These are phyloP conservation scores for Tetracladium setigerum DNA, from an alignment of 495 filamentous ascomycete species.

Conservation along the genomic window DNA sequence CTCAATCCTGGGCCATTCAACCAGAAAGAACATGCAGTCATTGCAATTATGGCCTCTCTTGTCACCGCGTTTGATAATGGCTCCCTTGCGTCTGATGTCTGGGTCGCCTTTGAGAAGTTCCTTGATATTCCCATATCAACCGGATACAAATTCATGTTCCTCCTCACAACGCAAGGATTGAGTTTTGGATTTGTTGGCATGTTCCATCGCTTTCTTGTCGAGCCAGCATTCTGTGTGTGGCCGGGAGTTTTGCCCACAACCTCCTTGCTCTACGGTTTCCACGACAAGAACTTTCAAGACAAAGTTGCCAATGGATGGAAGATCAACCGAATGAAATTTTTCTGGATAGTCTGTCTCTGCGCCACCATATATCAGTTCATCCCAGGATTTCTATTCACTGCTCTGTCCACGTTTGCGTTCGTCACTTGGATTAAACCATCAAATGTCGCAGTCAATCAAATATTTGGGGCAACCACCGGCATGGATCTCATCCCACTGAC, in stretches of 20 bases:
- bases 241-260: conserved; percentile 57
- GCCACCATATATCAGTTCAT: conserved; percentile 55
- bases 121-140: conserved; percentile 47
- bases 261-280: conserved; percentile 62
- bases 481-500: conserved; percentile 49
- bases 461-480: conserved; percentile 59
- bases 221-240: conserved; percentile 70
- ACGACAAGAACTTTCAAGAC: conserved; percentile 49
- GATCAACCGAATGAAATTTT: conserved; percentile 58
- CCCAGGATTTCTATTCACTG: conserved; percentile 47
- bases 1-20: conserved; percentile 72
- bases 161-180: conserved; percentile 63
- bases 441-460: conserved; percentile 59
- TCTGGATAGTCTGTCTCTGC: conserved; percentile 53
- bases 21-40: conserved; percentile 72
- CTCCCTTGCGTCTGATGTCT: conserved; percentile 39
- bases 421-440: conserved; percentile 53
- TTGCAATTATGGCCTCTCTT: conserved; percentile 66
- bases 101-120: conserved; percentile 30
- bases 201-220: conserved; percentile 54
- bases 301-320: conserved; percentile 49
- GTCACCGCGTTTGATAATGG: conserved; percentile 40
- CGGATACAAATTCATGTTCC: conserved; percentile 61
- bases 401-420: conserved; percentile 52
- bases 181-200: conserved; percentile 71